Percentiles rank a stretch among this genome's conserved stretches.
Conservation (phyloP, 2,329 filamentous ascomycete genomes). For the Xylaria sp. region DNA sequence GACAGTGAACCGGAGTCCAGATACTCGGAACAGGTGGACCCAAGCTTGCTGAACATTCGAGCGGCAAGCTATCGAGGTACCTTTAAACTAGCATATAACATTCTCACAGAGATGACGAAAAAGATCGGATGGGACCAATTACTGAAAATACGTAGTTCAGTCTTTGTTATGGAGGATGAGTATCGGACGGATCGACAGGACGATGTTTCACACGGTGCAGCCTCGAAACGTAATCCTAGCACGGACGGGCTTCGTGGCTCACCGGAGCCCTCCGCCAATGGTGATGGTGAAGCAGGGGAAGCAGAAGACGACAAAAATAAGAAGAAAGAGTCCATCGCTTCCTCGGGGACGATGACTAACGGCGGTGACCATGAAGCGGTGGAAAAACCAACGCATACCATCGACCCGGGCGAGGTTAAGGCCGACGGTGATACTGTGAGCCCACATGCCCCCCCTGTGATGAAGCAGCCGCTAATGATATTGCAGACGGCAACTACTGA, state of each 20-base stretch:
- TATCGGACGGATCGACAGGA: slow-evolving; percentile 89
- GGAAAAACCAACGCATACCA: slow-evolving; percentile 83
- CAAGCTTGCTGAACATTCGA: slow-evolving; percentile 84
- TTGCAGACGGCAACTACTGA: slow-evolving; percentile 71
- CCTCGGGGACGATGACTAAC: slow-evolving; percentile 53
- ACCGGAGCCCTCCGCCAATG: slow-evolving; percentile 68
- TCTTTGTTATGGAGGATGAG: slow-evolving; percentile 99
- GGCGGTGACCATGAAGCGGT: slow-evolving; percentile 58
- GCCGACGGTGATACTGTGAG: slow-evolving; percentile 62
- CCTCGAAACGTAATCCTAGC: slow-evolving; percentile 77
- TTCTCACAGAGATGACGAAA: slow-evolving; percentile 93
- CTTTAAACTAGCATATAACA: slow-evolving; percentile 92
- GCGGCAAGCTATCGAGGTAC: slow-evolving; percentile 94
- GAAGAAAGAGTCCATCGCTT: slow-evolving; percentile 48
- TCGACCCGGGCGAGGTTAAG: slow-evolving; percentile 81
- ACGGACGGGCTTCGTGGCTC: slow-evolving; percentile 80
- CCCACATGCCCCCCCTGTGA: not conserved
- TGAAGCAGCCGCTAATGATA: slow-evolving; percentile 39
- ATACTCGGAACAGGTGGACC: slow-evolving; percentile 86
- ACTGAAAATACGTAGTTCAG: slow-evolving; percentile 91
- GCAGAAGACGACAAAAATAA: slow-evolving; percentile 49
- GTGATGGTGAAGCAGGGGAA: slow-evolving; percentile 53
- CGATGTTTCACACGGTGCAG: slow-evolving; percentile 56
- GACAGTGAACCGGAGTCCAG: slow-evolving; percentile 88
- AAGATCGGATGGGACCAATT: slow-evolving; percentile 99